A percentile compares a stretch with the other conserved stretches of the same genome.
These are phyloP conservation scores for Kwoniella mangroviensis DNA, from an alignment of 768 basidiomycete genomes.

Conservation along the genomic window DNA sequence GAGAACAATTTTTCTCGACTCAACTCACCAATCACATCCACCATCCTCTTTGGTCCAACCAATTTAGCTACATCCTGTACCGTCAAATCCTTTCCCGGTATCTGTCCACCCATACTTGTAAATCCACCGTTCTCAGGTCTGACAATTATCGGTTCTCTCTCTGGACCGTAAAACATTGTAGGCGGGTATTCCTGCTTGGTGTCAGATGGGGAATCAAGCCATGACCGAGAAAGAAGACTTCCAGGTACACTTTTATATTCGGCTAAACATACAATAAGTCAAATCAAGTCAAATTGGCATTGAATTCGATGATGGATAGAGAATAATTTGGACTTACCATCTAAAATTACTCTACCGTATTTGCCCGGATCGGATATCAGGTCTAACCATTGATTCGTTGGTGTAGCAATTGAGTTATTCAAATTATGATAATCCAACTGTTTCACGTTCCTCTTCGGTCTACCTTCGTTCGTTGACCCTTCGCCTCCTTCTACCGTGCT, in stretches of 20 bases:
- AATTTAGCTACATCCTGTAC: constrained; percentile 79
- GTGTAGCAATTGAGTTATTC: constrained; percentile 52
- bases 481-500: constrained; percentile 8
- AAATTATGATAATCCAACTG: constrained; percentile 54
- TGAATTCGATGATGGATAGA: not conserved
- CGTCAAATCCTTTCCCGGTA: constrained; percentile 73
- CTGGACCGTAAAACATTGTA: constrained; percentile 47
- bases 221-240: constrained; percentile 29
- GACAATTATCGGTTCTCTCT: constrained; percentile 76
- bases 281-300: not conserved
- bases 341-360: constrained; percentile 42
- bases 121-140: constrained; percentile 63
- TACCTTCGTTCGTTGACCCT: not conserved
- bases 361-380: constrained; percentile 53
- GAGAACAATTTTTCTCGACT: too few relatives aligned
- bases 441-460: constrained; percentile 53
- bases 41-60: constrained; percentile 74
- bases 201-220: constrained; percentile 40
- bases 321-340: constrained; percentile 32
- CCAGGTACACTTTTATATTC: constrained; percentile 37
- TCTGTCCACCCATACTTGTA: constrained; percentile 85
- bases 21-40: constrained; percentile 85
- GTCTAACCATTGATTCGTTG: constrained; percentile 53
- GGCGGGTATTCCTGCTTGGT: constrained; percentile 7
- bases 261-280: constrained; percentile 7